Percentiles rank a stretch among this genome's conserved stretches.
These are phyloP conservation scores for Chlorella vulgaris DNA, from an alignment of 139 green algal genomes.

Conservation along the genomic window DNA sequence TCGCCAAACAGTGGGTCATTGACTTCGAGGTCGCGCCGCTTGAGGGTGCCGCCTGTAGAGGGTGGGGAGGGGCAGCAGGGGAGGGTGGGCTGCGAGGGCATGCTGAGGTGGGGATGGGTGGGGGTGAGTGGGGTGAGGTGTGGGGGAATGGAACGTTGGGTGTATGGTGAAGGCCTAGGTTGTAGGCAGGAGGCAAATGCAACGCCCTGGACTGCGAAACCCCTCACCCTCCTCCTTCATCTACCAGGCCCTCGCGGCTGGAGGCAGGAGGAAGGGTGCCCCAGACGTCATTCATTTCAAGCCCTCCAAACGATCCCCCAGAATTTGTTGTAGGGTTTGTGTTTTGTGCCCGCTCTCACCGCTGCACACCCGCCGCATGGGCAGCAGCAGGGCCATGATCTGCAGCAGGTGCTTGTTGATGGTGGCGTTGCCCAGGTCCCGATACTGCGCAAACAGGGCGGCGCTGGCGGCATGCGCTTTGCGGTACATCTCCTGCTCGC, in stretches of 20 bases:
- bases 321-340: too few relatives aligned
- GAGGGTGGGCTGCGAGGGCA: too few relatives aligned
- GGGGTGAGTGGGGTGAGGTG: too few relatives aligned
- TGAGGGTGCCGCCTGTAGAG: slow-evolving; percentile 14
- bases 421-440: slow-evolving; percentile 7
- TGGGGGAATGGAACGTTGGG: neutral
- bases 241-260: too few relatives aligned
- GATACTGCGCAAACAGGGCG: slow-evolving; percentile 40
- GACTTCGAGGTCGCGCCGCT: neutral
- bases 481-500: slow-evolving; percentile 61
- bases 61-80: neutral
- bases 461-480: slow-evolving; percentile 47
- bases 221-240: too few relatives aligned
- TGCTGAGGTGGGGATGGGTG: too few relatives aligned
- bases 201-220: too few relatives aligned
- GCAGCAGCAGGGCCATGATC: slow-evolving; percentile 75
- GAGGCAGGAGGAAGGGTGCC: too few relatives aligned
- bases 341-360: too few relatives aligned
- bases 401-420: slow-evolving; percentile 64
- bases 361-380: slow-evolving; percentile 74
- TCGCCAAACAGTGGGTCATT: slow-evolving; percentile 24
- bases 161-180: too few relatives aligned
- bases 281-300: too few relatives aligned
- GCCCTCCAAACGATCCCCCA: too few relatives aligned
- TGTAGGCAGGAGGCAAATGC: neutral